Percentiles rank a stretch among this genome's conserved stretches.
phyloP scores from a whole-genome alignment of 441 rosid genomes.

The Erysimum cheiri region DNA sequence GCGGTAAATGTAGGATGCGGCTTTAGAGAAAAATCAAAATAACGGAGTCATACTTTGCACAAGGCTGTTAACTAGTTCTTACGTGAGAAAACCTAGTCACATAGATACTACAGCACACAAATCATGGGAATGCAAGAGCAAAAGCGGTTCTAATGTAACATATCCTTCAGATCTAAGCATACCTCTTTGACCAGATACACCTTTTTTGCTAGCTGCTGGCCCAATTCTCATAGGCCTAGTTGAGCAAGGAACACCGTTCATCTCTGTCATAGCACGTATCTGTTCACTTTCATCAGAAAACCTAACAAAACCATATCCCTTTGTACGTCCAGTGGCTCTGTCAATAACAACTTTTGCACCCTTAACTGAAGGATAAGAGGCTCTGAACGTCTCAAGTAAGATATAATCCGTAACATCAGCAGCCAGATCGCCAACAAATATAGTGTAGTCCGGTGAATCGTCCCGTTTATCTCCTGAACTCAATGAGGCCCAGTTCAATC shows the following conservation, averaged over 20 bases:
- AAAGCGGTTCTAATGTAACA: background rate
- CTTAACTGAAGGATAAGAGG: slow-evolving; percentile 68
- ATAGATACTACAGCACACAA: slow-evolving; percentile 17
- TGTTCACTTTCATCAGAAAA: slow-evolving; percentile 87
- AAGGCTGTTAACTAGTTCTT: background rate
- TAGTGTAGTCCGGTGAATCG: slow-evolving; percentile 79
- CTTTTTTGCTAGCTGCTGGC: slow-evolving; percentile 83
- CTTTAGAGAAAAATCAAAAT: slow-evolving; percentile 53
- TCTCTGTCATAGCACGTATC: slow-evolving; percentile 83
- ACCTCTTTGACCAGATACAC: slow-evolving; percentile 63
- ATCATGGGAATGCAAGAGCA: slow-evolving; percentile 28
- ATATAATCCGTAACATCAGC: slow-evolving; percentile 84
- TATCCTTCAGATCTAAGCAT: slow-evolving; percentile 29
- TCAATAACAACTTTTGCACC: slow-evolving; percentile 95
- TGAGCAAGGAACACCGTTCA: slow-evolving; percentile 87
- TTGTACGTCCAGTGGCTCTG: slow-evolving; percentile 83
- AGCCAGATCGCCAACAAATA: slow-evolving; percentile 94
- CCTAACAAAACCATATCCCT: slow-evolving; percentile 95
- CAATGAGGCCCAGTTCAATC: slow-evolving; percentile 90
- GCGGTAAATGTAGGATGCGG: slow-evolving; percentile 58
- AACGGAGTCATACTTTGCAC: background rate
- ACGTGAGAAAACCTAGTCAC: slow-evolving; percentile 6
- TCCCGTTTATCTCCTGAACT: slow-evolving; percentile 89
- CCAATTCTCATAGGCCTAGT: slow-evolving; percentile 93
- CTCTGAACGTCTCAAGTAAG: slow-evolving; percentile 80